Percentiles rank a stretch among this genome's conserved stretches.
Evolutionary conservation across 768 basidiomycete species (phyloP).

Genomic region (Podaxis pistillaris): DNA sequence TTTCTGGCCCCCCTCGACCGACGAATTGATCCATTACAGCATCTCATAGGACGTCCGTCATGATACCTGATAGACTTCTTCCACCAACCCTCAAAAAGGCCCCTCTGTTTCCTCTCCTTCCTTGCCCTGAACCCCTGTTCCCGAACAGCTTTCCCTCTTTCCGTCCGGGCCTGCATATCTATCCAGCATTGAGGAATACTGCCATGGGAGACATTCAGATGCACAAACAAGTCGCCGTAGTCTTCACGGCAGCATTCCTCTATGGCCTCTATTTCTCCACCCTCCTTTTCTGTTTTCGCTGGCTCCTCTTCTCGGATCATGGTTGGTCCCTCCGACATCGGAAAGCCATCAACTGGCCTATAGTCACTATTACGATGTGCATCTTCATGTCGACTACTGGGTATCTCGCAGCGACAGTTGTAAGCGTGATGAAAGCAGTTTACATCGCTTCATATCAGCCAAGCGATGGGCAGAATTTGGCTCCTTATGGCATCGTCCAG

Average conservation of each 20-base stretch:
- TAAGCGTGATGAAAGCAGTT: not conserved
- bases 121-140: not conserved
- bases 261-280: slow-evolving; percentile 10
- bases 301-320: slow-evolving; percentile 9
- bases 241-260: slow-evolving; percentile 5
- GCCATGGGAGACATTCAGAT: not conserved
- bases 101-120: not conserved
- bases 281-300: slow-evolving; percentile 7
- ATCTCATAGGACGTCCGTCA: not conserved
- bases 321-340: slow-evolving; percentile 3
- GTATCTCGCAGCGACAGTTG: not conserved
- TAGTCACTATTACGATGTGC: not conserved
- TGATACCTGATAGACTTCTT: not conserved
- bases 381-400: not conserved
- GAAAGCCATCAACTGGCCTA: slow-evolving; percentile 9
- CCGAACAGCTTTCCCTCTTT: not conserved
- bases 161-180: no score
- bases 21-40: not conserved
- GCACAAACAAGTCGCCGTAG: not conserved
- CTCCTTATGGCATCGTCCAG: not conserved
- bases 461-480: not conserved
- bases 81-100: not conserved
- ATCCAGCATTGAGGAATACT: not conserved
- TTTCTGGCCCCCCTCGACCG: not conserved
- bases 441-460: no score